Evolutionary conservation across 257 asterid genomes (phyloP).

Genomic region (Rehmannia glutinosa): DNA sequence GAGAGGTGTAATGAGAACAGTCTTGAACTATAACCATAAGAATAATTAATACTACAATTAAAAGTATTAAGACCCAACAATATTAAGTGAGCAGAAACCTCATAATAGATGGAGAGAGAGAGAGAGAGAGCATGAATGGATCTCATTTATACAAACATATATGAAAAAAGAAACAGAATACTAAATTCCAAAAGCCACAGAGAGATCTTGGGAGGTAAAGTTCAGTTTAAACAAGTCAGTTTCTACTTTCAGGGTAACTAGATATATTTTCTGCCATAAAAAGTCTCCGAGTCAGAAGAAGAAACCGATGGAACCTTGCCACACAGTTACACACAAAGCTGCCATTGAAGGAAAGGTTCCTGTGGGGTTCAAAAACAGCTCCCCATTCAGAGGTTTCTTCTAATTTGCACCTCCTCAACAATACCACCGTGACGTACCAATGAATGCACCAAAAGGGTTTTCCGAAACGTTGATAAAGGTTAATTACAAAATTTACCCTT

Average conservation of each 20-base stretch:
- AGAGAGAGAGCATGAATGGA: too few species aligned
- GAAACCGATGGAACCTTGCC: constrained; percentile 61
- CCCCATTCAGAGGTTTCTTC: constrained; percentile 46
- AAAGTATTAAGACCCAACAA: too few species aligned
- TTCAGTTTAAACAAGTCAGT: constrained; percentile 13
- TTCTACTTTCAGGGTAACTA: constrained; percentile 14
- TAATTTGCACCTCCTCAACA: constrained; percentile 13
- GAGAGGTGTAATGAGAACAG: too few species aligned
- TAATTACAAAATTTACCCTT: background rate
- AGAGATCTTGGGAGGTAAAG: constrained; percentile 7
- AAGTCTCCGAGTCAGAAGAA: constrained; percentile 14
- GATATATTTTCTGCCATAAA: background rate
- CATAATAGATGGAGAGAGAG: too few species aligned
- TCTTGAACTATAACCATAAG: too few species aligned
- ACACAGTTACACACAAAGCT: background rate
- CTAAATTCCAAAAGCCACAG: background rate
- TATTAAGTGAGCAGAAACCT: too few species aligned
- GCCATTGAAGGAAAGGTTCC: constrained; percentile 44
- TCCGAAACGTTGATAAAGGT: background rate
- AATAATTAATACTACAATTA: too few species aligned
- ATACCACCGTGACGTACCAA: too few species aligned
- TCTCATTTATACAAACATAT: too few species aligned
- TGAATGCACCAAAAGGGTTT: too few species aligned
- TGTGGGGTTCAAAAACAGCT: constrained; percentile 17
- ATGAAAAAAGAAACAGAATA: background rate